Base-by-base conservation (phyloP, 495 filamentous ascomycete species). In the Aspergillus cristatus region DNA sequence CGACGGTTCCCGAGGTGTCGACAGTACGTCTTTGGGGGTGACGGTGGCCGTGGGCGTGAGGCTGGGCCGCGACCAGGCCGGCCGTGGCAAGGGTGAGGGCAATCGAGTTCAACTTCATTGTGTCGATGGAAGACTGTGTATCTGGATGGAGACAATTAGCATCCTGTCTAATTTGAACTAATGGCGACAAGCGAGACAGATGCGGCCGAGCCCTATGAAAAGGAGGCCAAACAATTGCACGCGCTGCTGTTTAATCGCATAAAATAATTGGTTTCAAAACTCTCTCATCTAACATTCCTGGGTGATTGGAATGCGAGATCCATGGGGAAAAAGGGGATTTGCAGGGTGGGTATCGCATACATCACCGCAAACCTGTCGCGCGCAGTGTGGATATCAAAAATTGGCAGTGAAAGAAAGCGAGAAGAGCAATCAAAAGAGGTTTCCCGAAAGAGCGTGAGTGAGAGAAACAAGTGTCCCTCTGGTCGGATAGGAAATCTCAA, bases 1-100 rank as follows among this genome's bases (percentile, higher is more conserved):
- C 66, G 12, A 75, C 68, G 28, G 71, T 75, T 22, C 77, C 57
- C n/a, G 63, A 76, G 29, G 60, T 57, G 28, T 4, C 54, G 24
- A 46, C 49, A 31, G 42, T 50, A 41, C 66, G 60, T 55, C 63
- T 54, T 48, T 55, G 47, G 31, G 56, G 58, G 43, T 63, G 57
- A 35, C 49, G 62, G 52, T 68, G 68, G 32, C 47, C 53, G 38
- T 65, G 60, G 41, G 58, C 58, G 42, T 61, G 60, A 46, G 60
- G 63, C 43, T 64, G 70, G 36, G 64, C 71, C 34, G 57, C 52
- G 35, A 52, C 66, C 38, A 72, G 46, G 37, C 67, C 67, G 39
- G 67, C 67, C 41, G 68, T 64, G 26, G 60, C 68, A 35, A 72
- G 48, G 40, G 61, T 60, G 17, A 64, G 40, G 37, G 58, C 60